Conservation (phyloP, 73 alveolate species). For the Paramecium caudatum region DNA sequence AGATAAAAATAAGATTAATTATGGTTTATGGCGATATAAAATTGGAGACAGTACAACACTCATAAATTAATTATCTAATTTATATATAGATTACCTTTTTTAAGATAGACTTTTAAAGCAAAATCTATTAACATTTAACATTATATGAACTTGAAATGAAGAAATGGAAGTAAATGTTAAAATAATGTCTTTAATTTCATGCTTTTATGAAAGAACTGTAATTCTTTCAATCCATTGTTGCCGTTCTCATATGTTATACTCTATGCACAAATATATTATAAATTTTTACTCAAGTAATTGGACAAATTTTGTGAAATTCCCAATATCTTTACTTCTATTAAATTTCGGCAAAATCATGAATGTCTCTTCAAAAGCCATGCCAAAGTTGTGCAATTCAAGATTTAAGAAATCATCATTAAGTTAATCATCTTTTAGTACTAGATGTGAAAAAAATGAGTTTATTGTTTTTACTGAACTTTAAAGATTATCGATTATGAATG, state of each 20-base stretch:
- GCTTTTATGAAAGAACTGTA: neutral
- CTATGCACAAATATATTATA: slow-evolving; percentile 14
- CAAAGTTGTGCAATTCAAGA: neutral
- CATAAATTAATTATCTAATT: neutral
- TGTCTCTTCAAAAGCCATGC: neutral
- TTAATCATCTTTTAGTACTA: slow-evolving; percentile 39
- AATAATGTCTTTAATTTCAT: neutral
- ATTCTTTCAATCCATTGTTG: slow-evolving; percentile 22
- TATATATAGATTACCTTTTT: neutral
- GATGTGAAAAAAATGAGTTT: slow-evolving; percentile 7
- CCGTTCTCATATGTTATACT: slow-evolving; percentile 20
- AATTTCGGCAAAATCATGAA: neutral
- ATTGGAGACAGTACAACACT: slow-evolving; percentile 8
- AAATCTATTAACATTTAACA: slow-evolving; percentile 37
- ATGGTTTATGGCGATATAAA: neutral
- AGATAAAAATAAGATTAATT: slow-evolving; percentile 7
- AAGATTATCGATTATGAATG: neutral
- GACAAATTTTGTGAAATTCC: neutral
- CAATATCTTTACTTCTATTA: slow-evolving; percentile 22
- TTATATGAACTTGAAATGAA: slow-evolving; percentile 15
- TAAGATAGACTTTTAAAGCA: neutral
- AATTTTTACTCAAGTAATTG: slow-evolving; percentile 39
- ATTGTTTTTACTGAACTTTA: neutral
- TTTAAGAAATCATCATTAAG: slow-evolving; percentile 41
- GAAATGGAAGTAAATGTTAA: neutral